phyloP scores from a whole-genome alignment of 257 asterid genomes.

The Parsonsia alboflavescens region DNA sequence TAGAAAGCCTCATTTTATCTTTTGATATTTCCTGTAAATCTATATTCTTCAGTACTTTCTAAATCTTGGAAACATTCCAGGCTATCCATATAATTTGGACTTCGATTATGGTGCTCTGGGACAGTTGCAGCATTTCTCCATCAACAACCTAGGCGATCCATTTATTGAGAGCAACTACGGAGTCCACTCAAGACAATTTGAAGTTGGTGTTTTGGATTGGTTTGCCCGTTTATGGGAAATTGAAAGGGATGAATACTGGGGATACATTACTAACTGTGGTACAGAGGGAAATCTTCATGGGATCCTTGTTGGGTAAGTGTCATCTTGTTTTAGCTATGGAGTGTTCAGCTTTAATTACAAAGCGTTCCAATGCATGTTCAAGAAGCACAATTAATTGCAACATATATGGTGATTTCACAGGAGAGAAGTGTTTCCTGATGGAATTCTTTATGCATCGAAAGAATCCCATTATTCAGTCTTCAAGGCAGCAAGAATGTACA shows the following conservation, averaged over 20 bases:
- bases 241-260: constrained; percentile 88
- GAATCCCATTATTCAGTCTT: constrained; percentile 95
- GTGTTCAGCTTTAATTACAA: constrained; percentile 1
- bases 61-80: constrained; percentile 34
- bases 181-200: constrained; percentile 94
- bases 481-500: constrained; percentile 97
- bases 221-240: constrained; percentile 89
- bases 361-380: constrained; percentile 6
- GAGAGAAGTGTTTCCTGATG: constrained; percentile 96
- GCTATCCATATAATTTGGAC: constrained; percentile 93
- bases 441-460: constrained; percentile 80
- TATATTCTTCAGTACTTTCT: constrained; percentile 2
- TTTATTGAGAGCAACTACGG: constrained; percentile 96
- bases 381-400: constrained; percentile 18
- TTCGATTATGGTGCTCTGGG: constrained; percentile 86
- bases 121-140: constrained; percentile 91
- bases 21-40: neutral
- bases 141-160: constrained; percentile 92
- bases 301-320: constrained; percentile 73
- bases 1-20: neutral
- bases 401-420: constrained; percentile 33
- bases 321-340: constrained; percentile 1
- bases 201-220: constrained; percentile 96
- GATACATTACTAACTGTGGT: constrained; percentile 94
- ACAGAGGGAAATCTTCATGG: constrained; percentile 99